phyloP scores from a whole-genome alignment of 2,329 filamentous ascomycete genomes.

The Diaporthe ilicicola region DNA sequence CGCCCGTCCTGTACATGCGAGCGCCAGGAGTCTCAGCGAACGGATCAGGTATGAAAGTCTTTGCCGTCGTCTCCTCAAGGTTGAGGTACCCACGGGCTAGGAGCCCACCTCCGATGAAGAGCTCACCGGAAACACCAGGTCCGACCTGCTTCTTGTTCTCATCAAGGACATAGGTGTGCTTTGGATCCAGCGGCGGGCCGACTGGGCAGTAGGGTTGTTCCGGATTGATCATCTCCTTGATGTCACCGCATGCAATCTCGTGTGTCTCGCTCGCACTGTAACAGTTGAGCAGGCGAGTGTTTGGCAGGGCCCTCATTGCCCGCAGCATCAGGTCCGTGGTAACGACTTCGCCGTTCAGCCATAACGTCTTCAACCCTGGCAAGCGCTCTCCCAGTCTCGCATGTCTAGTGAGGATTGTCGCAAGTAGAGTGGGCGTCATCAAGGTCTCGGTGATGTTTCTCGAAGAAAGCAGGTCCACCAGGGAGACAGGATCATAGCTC shows the following conservation, averaged over 20 bases:
- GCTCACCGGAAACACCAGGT: constrained; percentile 71
- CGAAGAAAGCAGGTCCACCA: constrained; percentile 74
- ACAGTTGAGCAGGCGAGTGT: constrained; percentile 76
- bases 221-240: constrained; percentile 70
- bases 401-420: constrained; percentile 76
- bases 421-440: constrained; percentile 83
- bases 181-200: constrained; percentile 72
- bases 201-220: constrained; percentile 76
- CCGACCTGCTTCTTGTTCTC: constrained; percentile 72
- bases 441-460: constrained; percentile 80
- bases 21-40: constrained; percentile 68
- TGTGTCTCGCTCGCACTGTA: constrained; percentile 87
- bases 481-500: constrained; percentile 79
- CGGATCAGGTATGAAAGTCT: constrained; percentile 73
- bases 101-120: constrained; percentile 78
- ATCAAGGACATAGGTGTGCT: constrained; percentile 77
- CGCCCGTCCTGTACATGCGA: constrained; percentile 79
- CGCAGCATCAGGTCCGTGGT: constrained; percentile 78
- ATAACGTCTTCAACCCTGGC: constrained; percentile 73
- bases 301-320: constrained; percentile 72
- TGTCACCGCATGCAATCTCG: constrained; percentile 80
- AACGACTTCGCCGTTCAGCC: constrained; percentile 83
- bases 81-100: constrained; percentile 82
- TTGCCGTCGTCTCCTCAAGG: constrained; percentile 78
- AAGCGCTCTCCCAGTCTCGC: constrained; percentile 70